phyloP scores from a whole-genome alignment of 108 stramenopile species.

The Nitzschia putrida region DNA sequence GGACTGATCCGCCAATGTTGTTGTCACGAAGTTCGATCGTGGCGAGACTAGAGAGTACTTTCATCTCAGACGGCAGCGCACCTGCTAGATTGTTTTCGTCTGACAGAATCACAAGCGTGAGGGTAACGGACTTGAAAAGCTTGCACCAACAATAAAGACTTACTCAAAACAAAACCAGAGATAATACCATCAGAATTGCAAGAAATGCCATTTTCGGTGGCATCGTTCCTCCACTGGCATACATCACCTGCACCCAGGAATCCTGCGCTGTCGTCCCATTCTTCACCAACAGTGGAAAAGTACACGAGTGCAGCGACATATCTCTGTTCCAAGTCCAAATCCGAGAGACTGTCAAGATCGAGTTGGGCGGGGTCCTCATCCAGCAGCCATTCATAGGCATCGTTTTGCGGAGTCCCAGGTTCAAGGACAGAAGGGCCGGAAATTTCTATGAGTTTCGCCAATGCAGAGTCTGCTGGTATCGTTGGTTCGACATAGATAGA shows the following conservation, averaged over 20 bases:
- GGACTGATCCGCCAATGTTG: conserved; percentile 59
- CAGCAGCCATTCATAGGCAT: conserved; percentile 61
- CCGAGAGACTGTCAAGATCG: conserved; percentile 40
- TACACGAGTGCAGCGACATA: conserved; percentile 52
- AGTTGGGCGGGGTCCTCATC: conserved; percentile 38
- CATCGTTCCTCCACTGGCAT: conserved; percentile 37
- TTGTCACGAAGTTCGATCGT: conserved; percentile 57
- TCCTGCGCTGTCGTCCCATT: conserved; percentile 29
- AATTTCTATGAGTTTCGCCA: conserved; percentile 6
- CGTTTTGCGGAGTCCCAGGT: conserved; percentile 43
- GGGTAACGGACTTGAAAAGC: not conserved
- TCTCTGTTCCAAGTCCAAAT: conserved; percentile 30
- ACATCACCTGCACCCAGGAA: conserved; percentile 28
- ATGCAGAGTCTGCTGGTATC: not conserved
- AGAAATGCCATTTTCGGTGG: conserved; percentile 15
- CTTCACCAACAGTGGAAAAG: conserved; percentile 37
- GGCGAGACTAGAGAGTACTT: conserved; percentile 39
- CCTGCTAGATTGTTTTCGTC: conserved; percentile 53
- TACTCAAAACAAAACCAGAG: conserved; percentile 25
- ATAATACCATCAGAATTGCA: conserved; percentile 26
- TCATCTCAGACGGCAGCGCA: conserved; percentile 56
- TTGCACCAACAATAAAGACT: conserved; percentile 1
- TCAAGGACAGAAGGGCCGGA: conserved; percentile 25
- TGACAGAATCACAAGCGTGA: conserved; percentile 5
- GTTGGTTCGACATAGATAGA: not conserved